Evolutionary conservation across 2,329 filamentous ascomycete genomes (phyloP).

Genomic region (Remersonia thermophila): DNA sequence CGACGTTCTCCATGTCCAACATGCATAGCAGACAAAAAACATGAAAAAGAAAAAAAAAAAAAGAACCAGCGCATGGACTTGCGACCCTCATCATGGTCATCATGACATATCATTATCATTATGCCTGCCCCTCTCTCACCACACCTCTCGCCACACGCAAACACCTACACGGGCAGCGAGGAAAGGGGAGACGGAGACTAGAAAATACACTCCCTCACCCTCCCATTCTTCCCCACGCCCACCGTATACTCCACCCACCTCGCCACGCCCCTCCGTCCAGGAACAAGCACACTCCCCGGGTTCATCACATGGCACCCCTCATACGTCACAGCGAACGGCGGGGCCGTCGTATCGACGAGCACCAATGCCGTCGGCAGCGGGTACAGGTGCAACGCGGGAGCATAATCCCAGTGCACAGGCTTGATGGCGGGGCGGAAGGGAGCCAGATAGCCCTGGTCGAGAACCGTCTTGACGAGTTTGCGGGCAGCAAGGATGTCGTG

Average conservation of each 20-base stretch:
- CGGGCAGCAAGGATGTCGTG: conserved; percentile 49
- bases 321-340: conserved; percentile 79
- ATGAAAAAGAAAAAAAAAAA: too few species aligned
- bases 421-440: conserved; percentile 72
- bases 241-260: conserved; percentile 84
- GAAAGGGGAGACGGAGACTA: too few species aligned
- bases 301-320: conserved; percentile 96
- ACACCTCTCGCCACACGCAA: too few species aligned
- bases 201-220: conserved; percentile 43
- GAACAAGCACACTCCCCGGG: conserved; percentile 63
- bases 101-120: too few species aligned
- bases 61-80: too few species aligned
- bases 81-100: too few species aligned
- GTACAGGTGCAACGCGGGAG: conserved; percentile 65
- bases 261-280: conserved; percentile 54
- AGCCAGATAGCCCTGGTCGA: conserved; percentile 80
- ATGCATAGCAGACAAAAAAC: too few species aligned
- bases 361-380: conserved; percentile 77
- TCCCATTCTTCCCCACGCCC: conserved; percentile 41
- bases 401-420: conserved; percentile 85
- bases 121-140: not conserved
- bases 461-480: conserved; percentile 76
- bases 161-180: too few species aligned
- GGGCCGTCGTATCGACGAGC: conserved; percentile 68
- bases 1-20: too few species aligned